Evolutionary conservation across 75 land plant genomes (phyloP), one percentile per base, ranked within the genome.

Genomic region (Picea glauca): DNA sequence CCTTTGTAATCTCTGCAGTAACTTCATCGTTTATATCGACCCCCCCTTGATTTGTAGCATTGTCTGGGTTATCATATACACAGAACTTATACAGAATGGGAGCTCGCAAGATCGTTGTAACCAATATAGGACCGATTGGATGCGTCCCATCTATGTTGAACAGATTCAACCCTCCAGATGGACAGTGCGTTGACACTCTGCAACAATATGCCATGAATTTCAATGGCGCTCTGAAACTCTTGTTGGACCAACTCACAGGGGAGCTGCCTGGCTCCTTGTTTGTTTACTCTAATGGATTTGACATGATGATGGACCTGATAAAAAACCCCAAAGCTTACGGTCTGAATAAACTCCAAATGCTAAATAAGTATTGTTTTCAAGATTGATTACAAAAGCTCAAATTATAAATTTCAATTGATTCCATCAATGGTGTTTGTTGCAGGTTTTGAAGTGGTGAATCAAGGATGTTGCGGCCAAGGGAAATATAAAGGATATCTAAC

Each of bases 401-500:
- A 1, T 9, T 62, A 62, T 30, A 21, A 35, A 1, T 40, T n/a
- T 70, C 3, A 70, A 38, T 7, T 11, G 73, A 43, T 21, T 70
- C 23, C 54, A 40, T 43, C n/a, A 3, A 38, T 43, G 54, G n/a
- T 12, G 14, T 3, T 18, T 38, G 1, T 17, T 66, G 13, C 73
- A 74, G 76, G 76, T 74, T 74, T 74, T 57, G 76, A 74, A 74
- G 76, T 74, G 32, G 76, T 57, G 60, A 57, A 57, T 23, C 32
- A 74, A 57, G 76, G 76, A 31, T 74, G 76, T 31, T 74, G 76
- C 26, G 76, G 76, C 26, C 76, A 74, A 57, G 98, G 98, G 5
- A 46, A 58, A 56, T 82, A 80, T 72, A 87, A 90, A 23, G 97
- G 98, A 0, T 63, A 90, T 23, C 35, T 90, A 6, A 93, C 98